Conservation (phyloP, 1,139 yeast genomes). For the Diutina mesorugosa region DNA sequence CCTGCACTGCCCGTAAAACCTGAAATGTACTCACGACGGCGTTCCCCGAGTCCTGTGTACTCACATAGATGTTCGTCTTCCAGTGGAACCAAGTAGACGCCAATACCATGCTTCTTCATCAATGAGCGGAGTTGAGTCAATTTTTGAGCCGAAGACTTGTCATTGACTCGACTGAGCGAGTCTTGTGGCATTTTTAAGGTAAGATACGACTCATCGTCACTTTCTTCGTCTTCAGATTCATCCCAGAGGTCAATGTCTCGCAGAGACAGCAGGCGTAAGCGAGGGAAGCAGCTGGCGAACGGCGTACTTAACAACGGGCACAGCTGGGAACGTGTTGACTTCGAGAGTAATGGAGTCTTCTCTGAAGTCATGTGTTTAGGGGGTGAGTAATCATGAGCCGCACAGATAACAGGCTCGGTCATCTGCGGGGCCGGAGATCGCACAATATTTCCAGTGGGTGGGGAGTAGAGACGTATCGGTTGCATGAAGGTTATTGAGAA, state of each 20-base stretch:
- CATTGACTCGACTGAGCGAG: background rate
- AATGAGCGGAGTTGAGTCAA: constrained; percentile 16
- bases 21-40: constrained; percentile 34
- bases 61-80: constrained; percentile 51
- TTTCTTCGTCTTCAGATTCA: background rate
- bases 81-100: constrained; percentile 43
- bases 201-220: background rate
- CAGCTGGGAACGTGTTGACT: background rate
- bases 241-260: background rate
- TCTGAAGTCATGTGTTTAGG: background rate
- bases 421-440: background rate
- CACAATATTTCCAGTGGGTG: background rate
- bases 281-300: background rate
- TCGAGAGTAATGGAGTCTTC: background rate
- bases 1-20: constrained; percentile 53
- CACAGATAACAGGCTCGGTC: background rate
- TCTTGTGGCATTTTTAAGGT: background rate
- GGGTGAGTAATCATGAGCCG: background rate
- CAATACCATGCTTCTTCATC: constrained; percentile 29
- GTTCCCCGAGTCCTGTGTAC: constrained; percentile 37
- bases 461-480: background rate
- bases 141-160: background rate
- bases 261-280: background rate
- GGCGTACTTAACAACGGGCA: background rate
- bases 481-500: background rate